Evolutionary conservation across 225 moss, liverwort and hornwort species (phyloP).

Genomic region (Antitrichia curtipendula): DNA sequence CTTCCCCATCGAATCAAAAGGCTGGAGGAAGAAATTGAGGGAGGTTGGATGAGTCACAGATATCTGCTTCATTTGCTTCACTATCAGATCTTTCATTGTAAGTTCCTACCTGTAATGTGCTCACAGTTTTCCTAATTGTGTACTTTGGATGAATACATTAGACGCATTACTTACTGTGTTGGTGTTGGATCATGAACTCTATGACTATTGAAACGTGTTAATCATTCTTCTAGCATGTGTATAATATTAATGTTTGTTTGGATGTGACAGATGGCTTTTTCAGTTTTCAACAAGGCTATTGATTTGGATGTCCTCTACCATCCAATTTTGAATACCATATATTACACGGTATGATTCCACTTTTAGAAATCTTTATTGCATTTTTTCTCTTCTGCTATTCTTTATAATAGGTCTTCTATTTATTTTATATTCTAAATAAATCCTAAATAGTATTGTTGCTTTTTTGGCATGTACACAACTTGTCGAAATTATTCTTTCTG

Average conservation of each 20-base stretch:
- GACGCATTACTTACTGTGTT: neutral
- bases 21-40: constrained; percentile 81
- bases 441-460: neutral
- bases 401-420: neutral
- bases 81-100: constrained; percentile 92
- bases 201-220: neutral
- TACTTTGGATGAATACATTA: neutral
- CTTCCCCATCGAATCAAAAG: constrained; percentile 97
- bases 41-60: constrained; percentile 97
- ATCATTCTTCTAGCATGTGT: neutral
- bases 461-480: constrained; percentile 31
- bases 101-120: constrained; percentile 1
- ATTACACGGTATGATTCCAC: constrained; percentile 65
- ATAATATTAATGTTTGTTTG: neutral
- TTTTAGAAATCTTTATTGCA: neutral
- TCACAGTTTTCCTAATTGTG: neutral
- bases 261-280: constrained; percentile 80
- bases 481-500: constrained; percentile 92
- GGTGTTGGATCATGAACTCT: neutral
- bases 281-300: constrained; percentile 81
- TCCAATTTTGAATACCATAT: constrained; percentile 83
- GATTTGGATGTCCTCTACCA: constrained; percentile 92
- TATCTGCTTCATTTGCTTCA: constrained; percentile 97
- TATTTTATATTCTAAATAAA: neutral
- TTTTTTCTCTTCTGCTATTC: neutral